Evolutionary conservation across 768 basidiomycete genomes (phyloP), one percentile per base, ranked within the genome.

Genomic region (Boletus tylopilopsis): DNA sequence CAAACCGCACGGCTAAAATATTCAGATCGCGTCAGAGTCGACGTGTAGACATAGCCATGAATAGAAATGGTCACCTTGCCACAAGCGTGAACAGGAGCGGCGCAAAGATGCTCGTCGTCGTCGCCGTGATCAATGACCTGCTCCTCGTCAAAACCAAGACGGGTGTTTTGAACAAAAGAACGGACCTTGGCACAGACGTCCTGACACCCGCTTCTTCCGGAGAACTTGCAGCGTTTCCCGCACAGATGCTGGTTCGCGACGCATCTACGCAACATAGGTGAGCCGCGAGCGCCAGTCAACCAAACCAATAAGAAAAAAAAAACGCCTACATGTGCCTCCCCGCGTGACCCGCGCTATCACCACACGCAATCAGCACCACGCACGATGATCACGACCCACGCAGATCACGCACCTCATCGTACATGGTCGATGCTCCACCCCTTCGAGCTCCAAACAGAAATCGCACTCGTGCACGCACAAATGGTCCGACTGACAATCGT

Each of bases 401-500:
- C n/a, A n/a, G 21, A 10, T 21, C 10, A 69, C 79, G 43, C 56
- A 82, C 81, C 67, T 69, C 54, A 76, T 69, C 15, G 75, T 72
- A 60, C 82, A 84, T 2, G 54, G 21, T 42, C 63, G 68, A 12
- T 61, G 60, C 29, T 60, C 60, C 9, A 43, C 59, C 6, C 69
- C 68, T 5, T 74, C 60, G 16, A 47, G 32, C 9, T 24, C 70
- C 44, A 56, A 27, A 30, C 63, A 63, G 51, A 75, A 80, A 33
- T 72, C 67, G 50, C 82, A 83, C 11, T 46, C 25, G 32, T 71
- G 69, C 5, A 49, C 46, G 50, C 83, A 85, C 5, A 53, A 30
- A 53, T 84, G 83, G 19, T 64, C 54, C 0, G 83, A 78, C 25
- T 64, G 62, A 50, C 82, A 85, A 44, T 78, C 64, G 52, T 85